These are phyloP conservation scores for Hevea brasiliensis DNA, from an alignment of 345 rosid genomes.

Conservation along the genomic window DNA sequence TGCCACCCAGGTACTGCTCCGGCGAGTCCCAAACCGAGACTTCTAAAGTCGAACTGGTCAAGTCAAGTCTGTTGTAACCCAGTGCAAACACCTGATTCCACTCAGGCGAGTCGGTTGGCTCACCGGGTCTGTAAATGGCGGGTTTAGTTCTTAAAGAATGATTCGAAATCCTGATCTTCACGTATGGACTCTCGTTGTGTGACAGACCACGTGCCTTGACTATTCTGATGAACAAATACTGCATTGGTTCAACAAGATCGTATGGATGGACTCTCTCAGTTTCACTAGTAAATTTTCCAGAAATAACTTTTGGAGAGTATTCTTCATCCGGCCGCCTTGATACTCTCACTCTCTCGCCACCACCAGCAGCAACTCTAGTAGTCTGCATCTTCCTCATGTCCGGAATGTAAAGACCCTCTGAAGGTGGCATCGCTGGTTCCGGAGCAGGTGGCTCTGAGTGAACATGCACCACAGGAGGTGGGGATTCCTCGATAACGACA, in stretches of 20 bases:
- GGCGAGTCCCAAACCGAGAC: constrained; percentile 83
- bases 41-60: constrained; percentile 61
- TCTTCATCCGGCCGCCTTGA: constrained; percentile 59
- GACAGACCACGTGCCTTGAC: constrained; percentile 76
- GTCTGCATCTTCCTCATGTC: constrained; percentile 79
- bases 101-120: constrained; percentile 64
- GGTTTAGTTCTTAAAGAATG: constrained; percentile 53
- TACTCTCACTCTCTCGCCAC: constrained; percentile 59
- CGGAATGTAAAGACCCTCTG: constrained; percentile 36
- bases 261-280: constrained; percentile 56
- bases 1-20: constrained; percentile 84
- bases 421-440: constrained; percentile 26
- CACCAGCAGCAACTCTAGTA: constrained; percentile 18
- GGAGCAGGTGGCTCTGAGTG: constrained; percentile 18
- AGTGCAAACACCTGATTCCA: constrained; percentile 89
- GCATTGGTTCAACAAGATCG: constrained; percentile 91
- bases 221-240: constrained; percentile 68
- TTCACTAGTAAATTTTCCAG: constrained; percentile 35
- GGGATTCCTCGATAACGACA: no score
- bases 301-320: constrained; percentile 66
- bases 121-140: constrained; percentile 55
- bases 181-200: constrained; percentile 59
- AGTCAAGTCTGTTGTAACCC: constrained; percentile 49
- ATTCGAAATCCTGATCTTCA: constrained; percentile 58
- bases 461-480: neutral